A percentile compares a stretch with the other conserved stretches of the same genome.
phyloP scores from a whole-genome alignment of 1,284 basidiomycete genomes.

The Mrakiaceae sp. region DNA sequence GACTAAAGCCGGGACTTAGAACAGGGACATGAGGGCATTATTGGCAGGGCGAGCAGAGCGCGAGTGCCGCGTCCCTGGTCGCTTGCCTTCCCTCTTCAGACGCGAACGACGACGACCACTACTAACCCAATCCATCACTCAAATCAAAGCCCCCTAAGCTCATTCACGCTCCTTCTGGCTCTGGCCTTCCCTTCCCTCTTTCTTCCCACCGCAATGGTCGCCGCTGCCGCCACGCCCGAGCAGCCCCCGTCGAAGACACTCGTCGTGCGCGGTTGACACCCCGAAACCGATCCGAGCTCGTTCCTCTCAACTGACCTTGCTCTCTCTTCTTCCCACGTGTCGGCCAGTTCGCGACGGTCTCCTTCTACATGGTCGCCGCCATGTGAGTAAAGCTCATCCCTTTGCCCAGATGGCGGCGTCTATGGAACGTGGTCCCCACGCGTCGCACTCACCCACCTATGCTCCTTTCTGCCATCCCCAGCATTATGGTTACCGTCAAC shows the following conservation, averaged over 20 bases:
- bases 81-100: no score
- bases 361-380: conserved; percentile 11
- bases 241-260: neutral
- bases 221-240: neutral
- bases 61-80: no score
- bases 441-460: neutral
- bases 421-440: neutral
- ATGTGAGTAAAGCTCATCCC: neutral
- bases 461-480: neutral
- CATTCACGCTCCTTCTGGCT: neutral
- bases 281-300: neutral
- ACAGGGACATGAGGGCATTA: no score
- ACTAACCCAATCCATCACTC: no score
- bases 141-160: no score
- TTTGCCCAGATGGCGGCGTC: neutral
- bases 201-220: neutral
- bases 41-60: no score
- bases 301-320: neutral
- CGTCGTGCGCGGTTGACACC: neutral
- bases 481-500: conserved; percentile 15
- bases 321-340: no score
- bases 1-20: no score
- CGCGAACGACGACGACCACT: no score
- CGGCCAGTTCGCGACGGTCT: conserved; percentile 2
- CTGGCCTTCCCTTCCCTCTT: neutral